phyloP scores from a whole-genome alignment of 2,329 filamentous ascomycete species.

The Phaeosphaeriaceae sp. region DNA sequence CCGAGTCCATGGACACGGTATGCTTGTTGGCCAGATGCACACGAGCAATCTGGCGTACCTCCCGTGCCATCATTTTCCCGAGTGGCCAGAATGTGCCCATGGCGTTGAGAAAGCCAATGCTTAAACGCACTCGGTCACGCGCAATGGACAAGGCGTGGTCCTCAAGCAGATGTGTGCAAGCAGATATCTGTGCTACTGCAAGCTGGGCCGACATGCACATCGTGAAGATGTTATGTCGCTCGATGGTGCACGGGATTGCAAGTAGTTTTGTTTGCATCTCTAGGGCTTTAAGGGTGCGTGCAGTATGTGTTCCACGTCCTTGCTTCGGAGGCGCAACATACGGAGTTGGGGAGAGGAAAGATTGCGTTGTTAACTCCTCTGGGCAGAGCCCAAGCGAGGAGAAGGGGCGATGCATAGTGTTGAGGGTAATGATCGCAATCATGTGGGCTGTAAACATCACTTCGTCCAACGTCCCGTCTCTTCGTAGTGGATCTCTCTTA shows the following conservation, averaged over 20 bases:
- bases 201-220: conserved; percentile 38
- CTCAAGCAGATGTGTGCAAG: conserved; percentile 61
- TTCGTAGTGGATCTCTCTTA: conserved; percentile 73
- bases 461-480: conserved; percentile 76
- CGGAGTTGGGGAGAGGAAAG: conserved; percentile 65
- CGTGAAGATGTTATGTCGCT: conserved; percentile 66
- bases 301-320: conserved; percentile 67
- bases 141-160: conserved; percentile 68
- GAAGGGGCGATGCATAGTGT: conserved; percentile 51
- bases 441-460: conserved; percentile 91
- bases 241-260: conserved; percentile 73
- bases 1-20: conserved; percentile 13
- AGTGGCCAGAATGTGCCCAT: conserved; percentile 75
- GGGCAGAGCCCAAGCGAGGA: conserved; percentile 41
- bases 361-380: conserved; percentile 52
- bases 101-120: conserved; percentile 74
- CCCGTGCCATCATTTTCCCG: conserved; percentile 71
- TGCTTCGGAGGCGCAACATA: conserved; percentile 55
- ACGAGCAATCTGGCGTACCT: conserved; percentile 76
- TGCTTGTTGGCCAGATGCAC: conserved; percentile 60
- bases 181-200: conserved; percentile 59
- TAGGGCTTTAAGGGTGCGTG: conserved; percentile 79
- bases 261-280: conserved; percentile 78
- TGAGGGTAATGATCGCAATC: conserved; percentile 61
- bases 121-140: conserved; percentile 77